Evolutionary conservation across 495 filamentous ascomycete genomes (phyloP).

Genomic region (Talaromyces ruber): DNA sequence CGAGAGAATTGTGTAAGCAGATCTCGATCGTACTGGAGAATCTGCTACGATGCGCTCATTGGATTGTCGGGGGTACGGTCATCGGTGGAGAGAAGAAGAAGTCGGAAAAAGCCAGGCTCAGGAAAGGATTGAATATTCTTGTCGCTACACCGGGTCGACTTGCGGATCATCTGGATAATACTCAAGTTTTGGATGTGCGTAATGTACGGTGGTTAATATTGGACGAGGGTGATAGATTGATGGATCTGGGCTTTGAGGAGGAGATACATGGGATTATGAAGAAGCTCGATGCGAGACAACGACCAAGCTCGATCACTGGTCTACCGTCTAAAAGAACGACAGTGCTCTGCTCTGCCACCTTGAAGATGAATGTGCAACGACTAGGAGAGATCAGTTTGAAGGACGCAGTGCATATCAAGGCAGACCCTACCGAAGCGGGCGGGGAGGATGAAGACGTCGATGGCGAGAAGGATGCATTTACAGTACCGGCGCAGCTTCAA

Average conservation of each 20-base stretch:
- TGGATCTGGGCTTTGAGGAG: slow-evolving; percentile 95
- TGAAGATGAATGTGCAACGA: slow-evolving; percentile 92
- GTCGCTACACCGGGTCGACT: slow-evolving; percentile 90
- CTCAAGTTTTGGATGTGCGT: slow-evolving; percentile 76
- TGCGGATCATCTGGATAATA: slow-evolving; percentile 85
- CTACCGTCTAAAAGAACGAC: slow-evolving; percentile 75
- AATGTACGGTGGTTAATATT: slow-evolving; percentile 88
- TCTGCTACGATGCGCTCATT: slow-evolving; percentile 71
- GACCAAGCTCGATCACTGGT: slow-evolving; percentile 36
- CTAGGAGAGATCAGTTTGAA: slow-evolving; percentile 91
- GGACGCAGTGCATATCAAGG: slow-evolving; percentile 80
- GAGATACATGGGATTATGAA: slow-evolving; percentile 73
- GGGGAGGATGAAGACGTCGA: slow-evolving; percentile 33
- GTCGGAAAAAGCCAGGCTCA: slow-evolving; percentile 83
- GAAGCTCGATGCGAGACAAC: slow-evolving; percentile 51
- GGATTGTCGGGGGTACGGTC: slow-evolving; percentile 86
- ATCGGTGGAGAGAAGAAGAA: slow-evolving; percentile 97
- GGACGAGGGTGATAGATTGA: slow-evolving; percentile 91
- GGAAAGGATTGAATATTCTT: slow-evolving; percentile 91
- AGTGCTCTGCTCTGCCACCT: slow-evolving; percentile 89
- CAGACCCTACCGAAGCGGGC: slow-evolving; percentile 42
- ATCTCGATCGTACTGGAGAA: slow-evolving; percentile 77
- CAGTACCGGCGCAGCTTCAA: slow-evolving; percentile 87
- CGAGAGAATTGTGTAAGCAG: slow-evolving; percentile 87
- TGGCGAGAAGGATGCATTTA: slow-evolving; percentile 38